Base-by-base conservation (phyloP, 164 flowering plant species). In the Stephania yunnanensis region DNA sequence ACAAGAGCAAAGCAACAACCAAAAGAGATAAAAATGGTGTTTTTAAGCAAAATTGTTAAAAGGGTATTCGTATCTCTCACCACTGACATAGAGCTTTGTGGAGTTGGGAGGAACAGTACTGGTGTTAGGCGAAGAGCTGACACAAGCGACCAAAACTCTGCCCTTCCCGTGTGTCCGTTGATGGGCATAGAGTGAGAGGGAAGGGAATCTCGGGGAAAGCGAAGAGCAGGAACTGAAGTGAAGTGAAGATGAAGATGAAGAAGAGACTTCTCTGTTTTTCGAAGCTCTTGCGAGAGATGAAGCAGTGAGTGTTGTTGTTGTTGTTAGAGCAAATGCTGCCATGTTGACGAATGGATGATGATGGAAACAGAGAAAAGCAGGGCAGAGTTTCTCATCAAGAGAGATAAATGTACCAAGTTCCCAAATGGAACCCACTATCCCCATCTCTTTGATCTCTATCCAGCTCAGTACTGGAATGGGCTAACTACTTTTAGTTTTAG, bases 41-140 rank as follows among this genome's bases (percentile, higher is more conserved):
- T 68, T 19, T 68, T 30, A 71, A 10, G 71, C 42, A 5, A 17
- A 45, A 19, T 13, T 48, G 65, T 11, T 58, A 71, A 13, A 8
- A 42, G 10, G 46, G 25, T 36, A 22, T 7, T 48, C 50, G 46
- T 48, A 72, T 25, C 82, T 22, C 87, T 81, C 44, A 89, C 92
- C 92, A 76, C 92, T 87, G 77, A 89, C 84, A 42, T 81, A 89
- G 67, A 89, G 89, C 84, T 76, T 89, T 72, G 86, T 85, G 55
- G 80, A 76, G 63, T 2, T 2, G 2, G 42, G 42, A 36, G 64
- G 19, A 22, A 64, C 8, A 31, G 46, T 46, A 31, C 69, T 55
- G 36, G 65, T 73, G 45, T 70, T 71, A 15, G 82, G 75, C 5
- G 79, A 71, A 75, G 81, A 75, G 68, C 82, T 80, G 7, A 80